phyloP scores from a whole-genome alignment of 176 grass and related monocot genomes.

The Aegilops sharonensis region DNA sequence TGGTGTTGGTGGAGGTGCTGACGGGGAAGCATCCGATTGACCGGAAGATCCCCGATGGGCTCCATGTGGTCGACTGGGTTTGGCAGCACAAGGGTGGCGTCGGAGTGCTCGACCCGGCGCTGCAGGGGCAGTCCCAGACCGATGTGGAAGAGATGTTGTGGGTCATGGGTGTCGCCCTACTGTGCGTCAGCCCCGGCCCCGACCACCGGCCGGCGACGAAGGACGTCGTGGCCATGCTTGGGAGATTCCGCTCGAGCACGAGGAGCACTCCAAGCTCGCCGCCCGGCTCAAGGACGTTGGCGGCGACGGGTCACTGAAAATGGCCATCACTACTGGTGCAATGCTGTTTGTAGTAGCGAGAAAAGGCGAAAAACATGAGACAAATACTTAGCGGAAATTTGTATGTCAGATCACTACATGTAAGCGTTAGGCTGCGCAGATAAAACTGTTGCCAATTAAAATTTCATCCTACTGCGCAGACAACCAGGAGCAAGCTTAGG shows the following conservation, averaged over 20 bases:
- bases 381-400: too few species aligned
- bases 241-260: constrained; percentile 78
- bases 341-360: too few species aligned
- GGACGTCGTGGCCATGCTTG: constrained; percentile 86
- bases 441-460: too few species aligned
- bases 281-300: constrained; percentile 55
- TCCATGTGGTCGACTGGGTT: constrained; percentile 88
- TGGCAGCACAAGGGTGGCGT: constrained; percentile 41
- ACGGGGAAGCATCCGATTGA: constrained; percentile 93
- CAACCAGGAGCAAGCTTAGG: too few species aligned
- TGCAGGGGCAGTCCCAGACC: constrained; percentile 31
- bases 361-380: too few species aligned
- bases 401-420: too few species aligned
- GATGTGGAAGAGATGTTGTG: constrained; percentile 91
- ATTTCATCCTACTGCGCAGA: too few species aligned
- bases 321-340: too few species aligned
- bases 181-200: constrained; percentile 64
- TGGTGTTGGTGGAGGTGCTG: constrained; percentile 90
- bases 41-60: constrained; percentile 74
- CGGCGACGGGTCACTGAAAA: not conserved
- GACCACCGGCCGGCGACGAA: constrained; percentile 89
- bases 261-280: constrained; percentile 61
- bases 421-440: too few species aligned
- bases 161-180: constrained; percentile 78
- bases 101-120: constrained; percentile 63